Base-by-base conservation (phyloP, 2,329 filamentous ascomycete species). In the Ophiostoma ulmi region DNA sequence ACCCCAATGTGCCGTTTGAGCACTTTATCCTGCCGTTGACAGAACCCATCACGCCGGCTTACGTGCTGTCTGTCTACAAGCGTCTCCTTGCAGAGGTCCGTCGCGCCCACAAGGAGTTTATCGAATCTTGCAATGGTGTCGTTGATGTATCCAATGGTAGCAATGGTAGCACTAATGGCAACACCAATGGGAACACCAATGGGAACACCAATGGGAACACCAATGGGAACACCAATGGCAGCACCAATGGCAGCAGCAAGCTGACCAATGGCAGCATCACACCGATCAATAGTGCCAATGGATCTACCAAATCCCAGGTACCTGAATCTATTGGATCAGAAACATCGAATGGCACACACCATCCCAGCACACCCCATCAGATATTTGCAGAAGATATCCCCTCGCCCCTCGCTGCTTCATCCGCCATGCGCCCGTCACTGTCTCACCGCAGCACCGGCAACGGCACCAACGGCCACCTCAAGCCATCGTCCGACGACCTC, bases 1-100 rank as follows among this genome's bases (percentile, higher is more conserved):
- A 76, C 22, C 72, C 72, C 0, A 61, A 63, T 63, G 73, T 76
- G 41, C 75, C 74, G 14, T 76, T 74, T 67, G 68, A 72, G 72
- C 73, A 75, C 70, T 75, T 72, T 68, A 67, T 74, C 41, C 69
- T 70, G 55, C 68, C 63, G 17, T 71, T 74, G 63, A 68, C 69
- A 66, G 71, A 63, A 6, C 48, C 58, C 22, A 67, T 72, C 22
- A 70, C 70, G 36, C 66, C 72, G 11, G 63, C 20, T 3, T 39
- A 68, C 1, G 69, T 76, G 3, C 71, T 74, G 39, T 26, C 69
- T 11, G 61, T 69, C 13, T 78, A 77, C 72, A 55, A 67, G 8
- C 65, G 70, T 1, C 73, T 76, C 26, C 70, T 73, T 52, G 68
- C 35, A 36, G 38, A 67, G 20, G 73, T 75, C 10, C 73, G 64